Evolutionary conservation across 768 basidiomycete species (phyloP), one percentile per base, ranked within the genome.

Genomic region (Phallus indusiatus): DNA sequence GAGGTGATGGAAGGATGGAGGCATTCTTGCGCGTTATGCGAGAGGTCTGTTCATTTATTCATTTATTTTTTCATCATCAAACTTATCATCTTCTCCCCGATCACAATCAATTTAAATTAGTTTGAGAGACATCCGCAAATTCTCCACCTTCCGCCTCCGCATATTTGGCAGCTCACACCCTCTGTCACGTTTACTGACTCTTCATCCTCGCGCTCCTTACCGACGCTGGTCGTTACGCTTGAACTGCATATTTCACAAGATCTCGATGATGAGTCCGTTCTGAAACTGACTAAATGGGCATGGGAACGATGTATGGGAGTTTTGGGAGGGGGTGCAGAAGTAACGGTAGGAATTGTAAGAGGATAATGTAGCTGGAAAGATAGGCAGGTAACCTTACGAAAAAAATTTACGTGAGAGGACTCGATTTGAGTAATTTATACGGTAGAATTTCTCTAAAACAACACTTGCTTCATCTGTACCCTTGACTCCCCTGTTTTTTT

Each of bases 91-190:
- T 22, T 14, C 33, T 16, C n/a, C n/a, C n/a, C n/a, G n/a, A n/a
- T n/a, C n/a, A n/a, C n/a, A n/a, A 10, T 48, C 12, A n/a, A 6
- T 47, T 2, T 24, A 18, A 9, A 37, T 11, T 62, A 91, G 88
- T 79, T 94, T 61, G 90, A 94, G 67, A 78, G 86, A 2, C 90
- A 95, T 62, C 88, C 90, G 0, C 80, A 88, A 61, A 87, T 96
- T 22, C 67, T 88, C 0, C 88, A 91, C 66, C 79, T 95, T 11
- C 85, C 88, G 1, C 84, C 88, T 10, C 91, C 90, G 1, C 90
- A 92, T 62, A 83, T 94, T 56, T 94, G 90, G 90, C 90, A 94
- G 66, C 81, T 94, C 47, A 78, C 82, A 36, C 55, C 60, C n/a
- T 59, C 62, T 37, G 16, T 37, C 14, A 47, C n/a, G n/a, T 55